A percentile compares a stretch with the other conserved stretches of the same genome.
These are phyloP conservation scores for Ustilago cynodontis DNA, from an alignment of 1,284 basidiomycete genomes.

Conservation along the genomic window DNA sequence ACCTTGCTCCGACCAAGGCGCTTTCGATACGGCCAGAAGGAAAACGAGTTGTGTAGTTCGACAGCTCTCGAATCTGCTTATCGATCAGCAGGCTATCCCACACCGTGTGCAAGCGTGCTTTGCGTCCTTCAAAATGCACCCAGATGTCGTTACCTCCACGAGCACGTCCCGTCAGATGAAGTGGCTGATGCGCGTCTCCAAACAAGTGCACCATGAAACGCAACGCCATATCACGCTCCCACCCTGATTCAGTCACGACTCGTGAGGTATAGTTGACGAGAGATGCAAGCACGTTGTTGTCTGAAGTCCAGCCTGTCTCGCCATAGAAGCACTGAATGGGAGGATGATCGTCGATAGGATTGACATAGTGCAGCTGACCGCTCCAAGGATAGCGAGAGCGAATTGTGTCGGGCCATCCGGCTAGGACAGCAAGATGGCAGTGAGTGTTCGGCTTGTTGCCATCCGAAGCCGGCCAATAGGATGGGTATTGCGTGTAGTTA, in stretches of 20 bases:
- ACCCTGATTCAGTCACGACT: constrained; percentile 45
- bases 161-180: constrained; percentile 87
- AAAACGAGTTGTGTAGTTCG: constrained; percentile 81
- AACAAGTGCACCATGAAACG: constrained; percentile 91
- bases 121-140: constrained; percentile 68
- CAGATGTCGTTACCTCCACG: constrained; percentile 81
- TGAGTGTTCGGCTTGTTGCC: constrained; percentile 28
- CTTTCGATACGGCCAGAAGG: constrained; percentile 77
- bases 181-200: constrained; percentile 90
- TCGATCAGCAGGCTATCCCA: constrained; percentile 88
- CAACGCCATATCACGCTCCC: constrained; percentile 75
- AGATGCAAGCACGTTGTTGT: constrained; percentile 44
- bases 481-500: constrained; percentile 54
- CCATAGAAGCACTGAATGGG: constrained; percentile 82
- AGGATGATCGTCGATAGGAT: constrained; percentile 81
- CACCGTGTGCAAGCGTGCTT: constrained; percentile 78
- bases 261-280: constrained; percentile 63
- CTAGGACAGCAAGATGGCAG: constrained; percentile 74
- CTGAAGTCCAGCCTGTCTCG: constrained; percentile 78
- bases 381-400: constrained; percentile 67
- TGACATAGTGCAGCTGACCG: constrained; percentile 80
- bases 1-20: constrained; percentile 82
- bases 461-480: constrained; percentile 27
- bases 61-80: constrained; percentile 80
- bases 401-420: constrained; percentile 80